These are phyloP conservation scores for Claviceps monticola DNA, from an alignment of 2,329 filamentous ascomycete species.

Conservation along the genomic window DNA sequence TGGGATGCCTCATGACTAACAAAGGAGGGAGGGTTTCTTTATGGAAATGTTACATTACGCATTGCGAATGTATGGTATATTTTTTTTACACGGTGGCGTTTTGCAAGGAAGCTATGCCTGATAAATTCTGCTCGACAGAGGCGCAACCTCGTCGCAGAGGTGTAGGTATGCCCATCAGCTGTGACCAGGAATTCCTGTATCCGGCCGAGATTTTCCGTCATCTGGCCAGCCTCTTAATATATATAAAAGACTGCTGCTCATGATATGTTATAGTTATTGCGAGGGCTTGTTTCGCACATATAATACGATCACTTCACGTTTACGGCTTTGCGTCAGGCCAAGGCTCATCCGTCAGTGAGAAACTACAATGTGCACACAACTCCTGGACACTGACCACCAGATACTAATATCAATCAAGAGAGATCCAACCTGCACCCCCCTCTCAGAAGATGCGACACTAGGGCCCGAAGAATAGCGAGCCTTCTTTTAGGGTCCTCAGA, in stretches of 20 bases:
- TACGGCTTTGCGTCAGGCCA: too few relatives aligned
- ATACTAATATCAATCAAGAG: too few relatives aligned
- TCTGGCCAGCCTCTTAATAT: constrained; percentile 2
- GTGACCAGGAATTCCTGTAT: constrained; percentile 4
- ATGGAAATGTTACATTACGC: neutral
- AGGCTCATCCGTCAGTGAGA: too few relatives aligned
- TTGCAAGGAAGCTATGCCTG: constrained; percentile 14
- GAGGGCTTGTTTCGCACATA: neutral
- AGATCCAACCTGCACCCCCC: too few relatives aligned
- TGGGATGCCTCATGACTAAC: neutral
- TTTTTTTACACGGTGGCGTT: constrained; percentile 21
- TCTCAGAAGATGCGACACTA: too few relatives aligned
- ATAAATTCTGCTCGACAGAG: neutral
- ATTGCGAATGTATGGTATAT: neutral
- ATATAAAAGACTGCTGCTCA: neutral
- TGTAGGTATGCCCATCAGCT: constrained; percentile 1
- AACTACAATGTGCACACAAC: too few relatives aligned
- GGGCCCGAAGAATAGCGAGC: too few relatives aligned
- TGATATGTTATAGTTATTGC: constrained; percentile 3
- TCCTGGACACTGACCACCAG: too few relatives aligned
- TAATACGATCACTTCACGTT: too few relatives aligned
- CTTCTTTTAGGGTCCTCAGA: too few relatives aligned
- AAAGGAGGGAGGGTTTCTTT: neutral
- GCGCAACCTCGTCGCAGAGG: neutral
- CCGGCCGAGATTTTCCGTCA: constrained; percentile 12